Conservation (phyloP, 2,329 filamentous ascomycete genomes). For the Monilinia polystroma region DNA sequence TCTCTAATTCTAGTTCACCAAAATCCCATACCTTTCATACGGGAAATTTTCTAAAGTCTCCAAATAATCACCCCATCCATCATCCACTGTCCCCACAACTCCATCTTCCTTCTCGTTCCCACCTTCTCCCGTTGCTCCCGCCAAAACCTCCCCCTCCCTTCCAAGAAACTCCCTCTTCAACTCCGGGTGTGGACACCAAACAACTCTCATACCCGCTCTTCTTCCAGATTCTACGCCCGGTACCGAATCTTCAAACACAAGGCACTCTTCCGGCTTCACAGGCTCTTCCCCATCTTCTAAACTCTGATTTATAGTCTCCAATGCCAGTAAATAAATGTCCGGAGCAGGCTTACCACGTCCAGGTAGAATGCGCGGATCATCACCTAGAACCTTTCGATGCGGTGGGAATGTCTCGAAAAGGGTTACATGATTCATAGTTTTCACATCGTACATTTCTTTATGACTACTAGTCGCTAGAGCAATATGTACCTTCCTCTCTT, state of each 20-base stretch:
- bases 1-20: slow-evolving; percentile 26
- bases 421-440: slow-evolving; percentile 48
- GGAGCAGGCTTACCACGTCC: slow-evolving; percentile 92
- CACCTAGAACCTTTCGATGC: slow-evolving; percentile 76
- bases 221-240: slow-evolving; percentile 88
- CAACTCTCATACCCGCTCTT: slow-evolving; percentile 88
- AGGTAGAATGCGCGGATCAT: slow-evolving; percentile 72
- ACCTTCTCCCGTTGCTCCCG: slow-evolving; percentile 61
- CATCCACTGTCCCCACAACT: slow-evolving; percentile 59
- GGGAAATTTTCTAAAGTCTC: slow-evolving; percentile 54
- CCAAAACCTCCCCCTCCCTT: slow-evolving; percentile 76
- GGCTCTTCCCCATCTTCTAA: slow-evolving; percentile 60
- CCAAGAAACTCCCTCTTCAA: slow-evolving; percentile 74
- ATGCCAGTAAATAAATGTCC: slow-evolving; percentile 87
- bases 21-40: slow-evolving; percentile 59
- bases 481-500: slow-evolving; percentile 54
- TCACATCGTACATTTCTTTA: slow-evolving; percentile 44
- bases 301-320: slow-evolving; percentile 79
- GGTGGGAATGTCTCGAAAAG: slow-evolving; percentile 66
- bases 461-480: slow-evolving; percentile 76
- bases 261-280: slow-evolving; percentile 79
- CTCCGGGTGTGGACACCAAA: slow-evolving; percentile 86
- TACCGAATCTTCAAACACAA: slow-evolving; percentile 95
- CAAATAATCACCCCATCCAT: slow-evolving; percentile 61
- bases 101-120: slow-evolving; percentile 46